Base-by-base conservation (phyloP, 495 filamentous ascomycete genomes). In the Ascodesmis nigricans region DNA sequence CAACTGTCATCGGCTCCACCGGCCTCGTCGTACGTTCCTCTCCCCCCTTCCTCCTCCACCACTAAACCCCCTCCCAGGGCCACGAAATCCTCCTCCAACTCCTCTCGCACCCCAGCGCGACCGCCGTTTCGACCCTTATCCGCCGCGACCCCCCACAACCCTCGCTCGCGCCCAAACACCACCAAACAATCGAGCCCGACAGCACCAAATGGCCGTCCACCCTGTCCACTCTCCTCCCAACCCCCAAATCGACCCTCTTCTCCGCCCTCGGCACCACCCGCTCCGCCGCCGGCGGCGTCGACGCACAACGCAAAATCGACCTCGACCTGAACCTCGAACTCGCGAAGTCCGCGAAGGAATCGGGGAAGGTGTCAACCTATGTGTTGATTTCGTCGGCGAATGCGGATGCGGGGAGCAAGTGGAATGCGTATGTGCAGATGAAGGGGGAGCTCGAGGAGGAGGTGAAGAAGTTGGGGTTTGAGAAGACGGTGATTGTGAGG, bases 391-490 rank as follows among this genome's bases (percentile, higher is more conserved):
- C 75, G 0, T 57, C 60, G 13, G 51, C 41, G 2, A 65, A 65
- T 14, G 61, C 65, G 0, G 59, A 50, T 23, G 61, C 62, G 9
- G 43, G 55, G 8, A n/a, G n/a, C n/a, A 65, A 64, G 0, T 37
- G 37, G 0, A 42, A 67, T 2, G 60, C 67, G 0, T 81, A 84
- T 48, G 31, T 55, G 2, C 61, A 66, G 44, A 83, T 90, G 75
- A 91, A 91, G 59, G 63, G 61, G 8, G 73, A 80, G 46, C 64
- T 83, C 21, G 81, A 91, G 46, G 72, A 82, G 20, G 62, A 69
- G n/a, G 60, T 83, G 20, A 66, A 70, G 50, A 61, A 46, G 15
- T 52, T 82, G 14, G 74, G 60, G 0, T 91, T 91, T 45, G 71
- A 77, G 25, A 64, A 71, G 32, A 71, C 67, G 6, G 66, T 83